phyloP scores from a whole-genome alignment of 2,329 filamentous ascomycete species.

The Clonostachys rhizophaga region DNA sequence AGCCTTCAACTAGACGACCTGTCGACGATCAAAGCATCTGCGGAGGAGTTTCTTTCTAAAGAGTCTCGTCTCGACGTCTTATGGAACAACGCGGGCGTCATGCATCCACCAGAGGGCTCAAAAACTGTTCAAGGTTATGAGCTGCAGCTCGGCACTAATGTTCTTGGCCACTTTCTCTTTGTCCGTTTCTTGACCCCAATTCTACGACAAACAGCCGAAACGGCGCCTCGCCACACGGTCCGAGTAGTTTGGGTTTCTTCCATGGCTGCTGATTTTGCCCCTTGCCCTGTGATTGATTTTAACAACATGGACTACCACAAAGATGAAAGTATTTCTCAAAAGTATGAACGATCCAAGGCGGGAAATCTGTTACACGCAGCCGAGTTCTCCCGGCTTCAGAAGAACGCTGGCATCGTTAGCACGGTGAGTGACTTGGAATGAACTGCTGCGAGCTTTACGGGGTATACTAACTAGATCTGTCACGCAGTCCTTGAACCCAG shows the following conservation, averaged over 20 bases:
- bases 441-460: too few relatives aligned
- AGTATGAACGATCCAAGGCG: conserved; percentile 17
- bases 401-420: conserved; percentile 20
- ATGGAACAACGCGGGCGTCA: conserved; percentile 35
- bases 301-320: conserved; percentile 12
- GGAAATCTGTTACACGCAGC: conserved; percentile 12
- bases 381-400: conserved; percentile 16
- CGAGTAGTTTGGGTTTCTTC: conserved; percentile 18
- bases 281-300: conserved; percentile 7
- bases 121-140: conserved; percentile 31
- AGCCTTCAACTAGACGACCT: conserved; percentile 30
- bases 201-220: conserved; percentile 18
- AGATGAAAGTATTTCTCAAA: conserved; percentile 5
- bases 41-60: conserved; percentile 11
- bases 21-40: conserved; percentile 17
- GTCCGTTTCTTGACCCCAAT: conserved; percentile 25
- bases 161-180: conserved; percentile 29
- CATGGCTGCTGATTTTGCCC: conserved; percentile 11
- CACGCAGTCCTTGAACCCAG: conserved; percentile 17
- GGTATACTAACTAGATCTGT: too few relatives aligned
- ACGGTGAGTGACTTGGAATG: conserved; percentile 2
- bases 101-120: conserved; percentile 24
- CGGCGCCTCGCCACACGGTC: conserved; percentile 14
- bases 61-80: conserved; percentile 24
- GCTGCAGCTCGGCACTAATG: conserved; percentile 31